Percentiles rank a stretch among this genome's conserved stretches.
Conservation (phyloP, 1,284 basidiomycete genomes). For the Sporisorium sorghi region DNA sequence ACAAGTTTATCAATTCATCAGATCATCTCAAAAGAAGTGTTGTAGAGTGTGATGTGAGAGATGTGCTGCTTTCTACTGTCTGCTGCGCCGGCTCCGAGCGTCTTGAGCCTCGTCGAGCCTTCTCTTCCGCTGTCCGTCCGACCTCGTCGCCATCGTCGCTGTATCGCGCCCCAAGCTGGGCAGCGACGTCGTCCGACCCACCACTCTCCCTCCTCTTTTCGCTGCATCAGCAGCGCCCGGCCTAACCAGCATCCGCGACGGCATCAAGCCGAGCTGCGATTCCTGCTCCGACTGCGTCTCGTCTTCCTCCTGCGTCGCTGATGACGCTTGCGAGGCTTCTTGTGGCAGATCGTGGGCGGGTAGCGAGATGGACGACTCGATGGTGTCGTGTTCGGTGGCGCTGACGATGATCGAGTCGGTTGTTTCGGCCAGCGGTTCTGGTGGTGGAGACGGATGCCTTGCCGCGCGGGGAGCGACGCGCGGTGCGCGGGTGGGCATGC, state of each 20-base stretch:
- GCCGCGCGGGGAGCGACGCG: background rate
- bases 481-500: conserved; percentile 22
- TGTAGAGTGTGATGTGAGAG: background rate
- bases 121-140: background rate
- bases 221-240: background rate
- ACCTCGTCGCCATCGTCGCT: too few species aligned
- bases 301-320: conserved; percentile 44
- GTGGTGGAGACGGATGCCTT: background rate
- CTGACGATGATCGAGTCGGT: conserved; percentile 25
- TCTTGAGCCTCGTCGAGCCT: background rate
- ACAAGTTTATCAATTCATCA: background rate
- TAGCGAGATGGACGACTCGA: conserved; percentile 17
- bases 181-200: conserved; percentile 16
- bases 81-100: conserved; percentile 1
- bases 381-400: conserved; percentile 15
- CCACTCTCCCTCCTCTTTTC: background rate
- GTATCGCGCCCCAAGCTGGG: conserved; percentile 4
- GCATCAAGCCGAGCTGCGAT: conserved; percentile 7
- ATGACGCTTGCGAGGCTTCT: conserved; percentile 12
- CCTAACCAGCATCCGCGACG: background rate
- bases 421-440: conserved; percentile 1
- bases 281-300: conserved; percentile 39
- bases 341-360: background rate
- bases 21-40: too few species aligned
- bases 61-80: background rate